These are phyloP conservation scores for Piper longum DNA, from an alignment of 164 flowering plant species.

Conservation along the genomic window DNA sequence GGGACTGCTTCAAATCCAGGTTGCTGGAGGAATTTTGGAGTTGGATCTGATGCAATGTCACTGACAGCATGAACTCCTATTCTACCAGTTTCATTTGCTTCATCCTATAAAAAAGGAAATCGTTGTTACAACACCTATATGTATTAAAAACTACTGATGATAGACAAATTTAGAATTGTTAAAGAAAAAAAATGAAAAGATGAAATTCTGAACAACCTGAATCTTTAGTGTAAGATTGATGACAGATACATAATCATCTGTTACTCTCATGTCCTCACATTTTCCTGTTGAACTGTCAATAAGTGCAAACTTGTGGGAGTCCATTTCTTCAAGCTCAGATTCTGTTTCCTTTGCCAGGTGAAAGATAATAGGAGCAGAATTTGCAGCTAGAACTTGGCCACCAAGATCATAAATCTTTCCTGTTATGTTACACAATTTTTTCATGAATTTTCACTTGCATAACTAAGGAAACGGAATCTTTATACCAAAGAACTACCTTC, in stretches of 20 bases:
- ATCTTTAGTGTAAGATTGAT: slow-evolving; percentile 57
- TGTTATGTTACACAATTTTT: slow-evolving; percentile 6
- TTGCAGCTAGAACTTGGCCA: slow-evolving; percentile 79
- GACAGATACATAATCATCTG: slow-evolving; percentile 61
- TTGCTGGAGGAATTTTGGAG: slow-evolving; percentile 40
- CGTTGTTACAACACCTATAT: background rate
- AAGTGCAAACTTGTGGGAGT: slow-evolving; percentile 59
- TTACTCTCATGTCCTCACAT: slow-evolving; percentile 44
- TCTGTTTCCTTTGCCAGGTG: slow-evolving; percentile 59
- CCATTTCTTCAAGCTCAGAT: slow-evolving; percentile 52
- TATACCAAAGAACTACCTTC: slow-evolving; percentile 29
- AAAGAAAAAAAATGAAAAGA: background rate
- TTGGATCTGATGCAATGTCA: slow-evolving; percentile 40
- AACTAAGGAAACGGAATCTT: too few species aligned
- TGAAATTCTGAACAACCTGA: slow-evolving; percentile 24
- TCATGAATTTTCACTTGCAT: background rate
- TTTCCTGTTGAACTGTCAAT: slow-evolving; percentile 45
- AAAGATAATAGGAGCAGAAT: slow-evolving; percentile 61
- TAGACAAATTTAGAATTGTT: background rate
- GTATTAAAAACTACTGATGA: background rate
- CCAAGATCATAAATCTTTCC: slow-evolving; percentile 70
- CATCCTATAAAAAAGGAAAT: slow-evolving; percentile 33
- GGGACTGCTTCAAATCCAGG: slow-evolving; percentile 50
- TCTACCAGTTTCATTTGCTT: slow-evolving; percentile 34
- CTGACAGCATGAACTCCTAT: slow-evolving; percentile 62